These are phyloP conservation scores for Nemania serpens DNA, from an alignment of 2,329 filamentous ascomycete species.

Conservation along the genomic window DNA sequence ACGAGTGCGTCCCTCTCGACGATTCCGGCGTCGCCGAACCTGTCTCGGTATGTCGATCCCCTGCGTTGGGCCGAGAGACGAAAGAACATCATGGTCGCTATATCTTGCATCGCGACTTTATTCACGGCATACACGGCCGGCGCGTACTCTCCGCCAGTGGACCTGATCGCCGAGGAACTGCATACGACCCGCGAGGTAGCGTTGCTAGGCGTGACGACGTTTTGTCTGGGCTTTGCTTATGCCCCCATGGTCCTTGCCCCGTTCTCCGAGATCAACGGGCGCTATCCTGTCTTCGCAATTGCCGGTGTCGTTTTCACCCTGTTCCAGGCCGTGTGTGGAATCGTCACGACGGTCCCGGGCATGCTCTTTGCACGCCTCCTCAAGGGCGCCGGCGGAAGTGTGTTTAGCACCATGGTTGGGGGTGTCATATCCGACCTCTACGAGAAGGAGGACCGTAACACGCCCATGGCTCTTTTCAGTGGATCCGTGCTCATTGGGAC, in stretches of 20 bases:
- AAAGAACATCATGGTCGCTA: constrained; percentile 72
- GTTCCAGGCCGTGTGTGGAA: constrained; percentile 74
- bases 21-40: constrained; percentile 46
- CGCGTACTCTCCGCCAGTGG: constrained; percentile 72
- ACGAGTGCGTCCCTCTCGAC: constrained; percentile 16
- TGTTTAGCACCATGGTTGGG: constrained; percentile 88
- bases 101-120: constrained; percentile 77
- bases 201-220: constrained; percentile 78
- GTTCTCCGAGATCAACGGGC: constrained; percentile 85
- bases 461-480: constrained; percentile 89
- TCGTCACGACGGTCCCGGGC: constrained; percentile 70
- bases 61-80: constrained; percentile 71
- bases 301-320: constrained; percentile 73
- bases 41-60: constrained; percentile 70
- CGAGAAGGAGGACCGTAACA: constrained; percentile 77
- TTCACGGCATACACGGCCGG: constrained; percentile 82
- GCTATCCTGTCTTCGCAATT: constrained; percentile 78
- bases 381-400: constrained; percentile 75
- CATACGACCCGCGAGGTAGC: constrained; percentile 67
- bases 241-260: constrained; percentile 89
- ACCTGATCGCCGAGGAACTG: constrained; percentile 69
- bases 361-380: constrained; percentile 79
- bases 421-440: constrained; percentile 89
- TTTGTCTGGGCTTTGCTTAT: constrained; percentile 78
- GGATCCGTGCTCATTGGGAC: constrained; percentile 78